Percentiles rank a stretch among this genome's conserved stretches.
Evolutionary conservation across 2,329 filamentous ascomycete species (phyloP).

Genomic region (Seiridium unicorne): DNA sequence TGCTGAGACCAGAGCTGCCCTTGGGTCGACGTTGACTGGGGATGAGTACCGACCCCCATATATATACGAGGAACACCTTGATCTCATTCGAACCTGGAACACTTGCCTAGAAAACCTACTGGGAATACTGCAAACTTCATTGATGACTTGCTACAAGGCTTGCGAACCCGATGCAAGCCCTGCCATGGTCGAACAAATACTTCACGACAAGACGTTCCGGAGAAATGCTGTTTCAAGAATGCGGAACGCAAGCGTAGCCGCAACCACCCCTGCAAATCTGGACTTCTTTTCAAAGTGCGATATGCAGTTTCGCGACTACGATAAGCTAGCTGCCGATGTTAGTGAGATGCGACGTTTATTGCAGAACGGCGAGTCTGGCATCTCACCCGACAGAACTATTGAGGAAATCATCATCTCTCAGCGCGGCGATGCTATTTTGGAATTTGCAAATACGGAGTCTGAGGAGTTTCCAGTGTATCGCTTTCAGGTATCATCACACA

Average conservation of each 20-base stretch:
- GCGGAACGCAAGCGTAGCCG: constrained; percentile 42
- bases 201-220: constrained; percentile 40
- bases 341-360: constrained; percentile 37
- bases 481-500: constrained; percentile 50
- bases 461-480: constrained; percentile 38
- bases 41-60: constrained; percentile 9
- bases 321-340: constrained; percentile 41
- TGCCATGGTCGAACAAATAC: constrained; percentile 40
- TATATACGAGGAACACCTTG: constrained; percentile 31
- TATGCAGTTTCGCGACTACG: constrained; percentile 46
- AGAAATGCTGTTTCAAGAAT: constrained; percentile 41
- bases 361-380: constrained; percentile 37
- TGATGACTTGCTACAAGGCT: constrained; percentile 43
- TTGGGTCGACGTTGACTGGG: constrained; percentile 15
- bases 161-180: constrained; percentile 43
- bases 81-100: constrained; percentile 44
- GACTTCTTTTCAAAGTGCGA: constrained; percentile 45
- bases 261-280: constrained; percentile 26
- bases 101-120: constrained; percentile 38
- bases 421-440: constrained; percentile 48
- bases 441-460: constrained; percentile 44
- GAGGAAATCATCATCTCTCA: constrained; percentile 42
- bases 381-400: constrained; percentile 35
- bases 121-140: constrained; percentile 37
- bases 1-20: neutral